These are phyloP conservation scores for Diaporthe vexans DNA, from an alignment of 2,329 filamentous ascomycete species.

Conservation along the genomic window DNA sequence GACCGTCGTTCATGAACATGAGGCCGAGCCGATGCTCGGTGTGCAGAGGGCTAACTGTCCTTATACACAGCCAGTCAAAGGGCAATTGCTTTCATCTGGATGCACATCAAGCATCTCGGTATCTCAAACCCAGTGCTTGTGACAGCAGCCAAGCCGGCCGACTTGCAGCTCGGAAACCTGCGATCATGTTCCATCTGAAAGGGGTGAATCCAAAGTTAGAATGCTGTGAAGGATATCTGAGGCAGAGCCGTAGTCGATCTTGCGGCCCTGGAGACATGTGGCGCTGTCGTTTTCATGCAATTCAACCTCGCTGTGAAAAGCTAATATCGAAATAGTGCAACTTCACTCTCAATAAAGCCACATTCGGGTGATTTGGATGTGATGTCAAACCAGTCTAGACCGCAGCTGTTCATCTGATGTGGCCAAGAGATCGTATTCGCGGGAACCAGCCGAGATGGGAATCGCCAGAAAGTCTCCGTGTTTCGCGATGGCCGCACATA, in stretches of 20 bases:
- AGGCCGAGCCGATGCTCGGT: no score
- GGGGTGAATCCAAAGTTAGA: slow-evolving; percentile 11
- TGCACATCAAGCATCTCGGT: slow-evolving; percentile 18
- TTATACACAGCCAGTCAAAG: background rate
- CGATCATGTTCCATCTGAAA: background rate
- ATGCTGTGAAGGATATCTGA: background rate
- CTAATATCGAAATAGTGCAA: background rate
- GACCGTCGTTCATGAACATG: no score
- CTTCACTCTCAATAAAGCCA: background rate
- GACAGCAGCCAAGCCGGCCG: background rate
- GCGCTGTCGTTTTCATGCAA: slow-evolving; percentile 22
- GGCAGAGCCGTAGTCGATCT: slow-evolving; percentile 9
- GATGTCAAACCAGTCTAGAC: slow-evolving; percentile 23
- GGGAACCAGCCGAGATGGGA: slow-evolving; percentile 14
- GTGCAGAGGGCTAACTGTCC: background rate
- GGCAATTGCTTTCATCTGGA: background rate
- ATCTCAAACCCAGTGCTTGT: background rate
- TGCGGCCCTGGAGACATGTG: slow-evolving; percentile 7
- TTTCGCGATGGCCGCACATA: slow-evolving; percentile 1
- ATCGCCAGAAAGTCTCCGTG: slow-evolving; percentile 7
- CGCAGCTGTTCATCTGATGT: slow-evolving; percentile 15
- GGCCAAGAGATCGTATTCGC: slow-evolving; percentile 27
- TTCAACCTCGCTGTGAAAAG: background rate
- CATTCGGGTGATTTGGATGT: background rate
- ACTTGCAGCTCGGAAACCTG: slow-evolving; percentile 1